Percentiles rank a stretch among this genome's conserved stretches.
Conservation (phyloP, 139 green algal genomes). For the Chlorella sorokiniana region DNA sequence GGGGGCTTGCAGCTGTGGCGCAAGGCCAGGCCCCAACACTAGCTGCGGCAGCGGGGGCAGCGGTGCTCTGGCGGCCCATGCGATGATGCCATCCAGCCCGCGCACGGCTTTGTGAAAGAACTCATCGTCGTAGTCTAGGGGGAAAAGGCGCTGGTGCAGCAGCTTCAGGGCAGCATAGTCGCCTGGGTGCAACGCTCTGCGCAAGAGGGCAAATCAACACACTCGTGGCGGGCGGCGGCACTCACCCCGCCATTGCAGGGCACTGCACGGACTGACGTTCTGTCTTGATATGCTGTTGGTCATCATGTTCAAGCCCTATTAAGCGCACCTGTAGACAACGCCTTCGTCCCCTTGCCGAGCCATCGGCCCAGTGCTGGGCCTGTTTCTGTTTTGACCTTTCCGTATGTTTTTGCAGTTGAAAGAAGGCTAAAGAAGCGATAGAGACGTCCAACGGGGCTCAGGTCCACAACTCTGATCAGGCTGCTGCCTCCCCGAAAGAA, state of each 20-base stretch:
- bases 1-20: neutral
- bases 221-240: neutral
- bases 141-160: conserved; percentile 26
- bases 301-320: no score
- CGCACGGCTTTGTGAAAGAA: conserved; percentile 6
- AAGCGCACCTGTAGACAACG: no score
- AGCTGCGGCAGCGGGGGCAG: neutral
- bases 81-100: neutral
- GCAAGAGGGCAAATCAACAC: neutral
- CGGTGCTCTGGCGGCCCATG: neutral
- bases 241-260: neutral
- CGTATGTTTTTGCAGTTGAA: no score
- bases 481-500: no score
- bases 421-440: no score
- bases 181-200: neutral
- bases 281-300: no score
- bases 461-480: no score
- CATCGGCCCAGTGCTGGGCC: no score
- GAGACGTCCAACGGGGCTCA: no score
- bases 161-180: conserved; percentile 3
- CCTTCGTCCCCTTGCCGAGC: no score
- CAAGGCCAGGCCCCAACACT: neutral
- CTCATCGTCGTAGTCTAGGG: conserved; percentile 23
- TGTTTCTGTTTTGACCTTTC: no score
- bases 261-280: neutral